Evolutionary conservation across 495 filamentous ascomycete species (phyloP), one percentile per base, ranked within the genome.

Genomic region (Xeromyces bisporus): DNA sequence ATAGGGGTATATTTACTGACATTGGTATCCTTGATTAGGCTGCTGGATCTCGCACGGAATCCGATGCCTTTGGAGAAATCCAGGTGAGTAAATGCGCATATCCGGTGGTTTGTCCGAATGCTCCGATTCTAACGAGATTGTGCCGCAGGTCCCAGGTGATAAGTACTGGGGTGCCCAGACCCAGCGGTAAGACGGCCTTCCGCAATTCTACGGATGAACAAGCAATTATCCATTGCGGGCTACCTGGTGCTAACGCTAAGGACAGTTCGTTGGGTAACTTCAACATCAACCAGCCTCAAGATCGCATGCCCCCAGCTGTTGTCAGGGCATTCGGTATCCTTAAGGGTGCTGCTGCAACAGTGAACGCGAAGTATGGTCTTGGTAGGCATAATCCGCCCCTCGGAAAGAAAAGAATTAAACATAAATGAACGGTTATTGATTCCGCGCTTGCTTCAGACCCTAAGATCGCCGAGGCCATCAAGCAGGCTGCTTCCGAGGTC

Each of bases 91-190:
- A 23, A 15, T 1, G 20, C 18, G 3, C 15, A 10, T 18, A 18
- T 27, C 14, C 14, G n/a, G n/a, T n/a, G n/a, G n/a, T n/a, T n/a
- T n/a, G n/a, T n/a, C n/a, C n/a, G n/a, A n/a, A n/a, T n/a, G n/a
- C n/a, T n/a, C n/a, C n/a, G n/a, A n/a, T n/a, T n/a, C n/a, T n/a
- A n/a, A n/a, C n/a, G n/a, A n/a, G n/a, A n/a, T n/a, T n/a, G 20
- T 21, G 5, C 4, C 29, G 16, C 64, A 84, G 64, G 91, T 97
- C 36, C 69, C 80, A 25, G 68, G 73, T 32, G 83, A 89, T 75
- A 91, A 80, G 66, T 97, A 97, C 69, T 97, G 91, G 89, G 89
- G 89, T 50, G 89, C 89, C 29, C 89, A 97, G 62, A 97, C 89
- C 37, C 80, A 97, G 69, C 75, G 89, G 57, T 71, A 67, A 50